Conservation (phyloP, 768 basidiomycete genomes). For the Podaxis mareebaensis region DNA sequence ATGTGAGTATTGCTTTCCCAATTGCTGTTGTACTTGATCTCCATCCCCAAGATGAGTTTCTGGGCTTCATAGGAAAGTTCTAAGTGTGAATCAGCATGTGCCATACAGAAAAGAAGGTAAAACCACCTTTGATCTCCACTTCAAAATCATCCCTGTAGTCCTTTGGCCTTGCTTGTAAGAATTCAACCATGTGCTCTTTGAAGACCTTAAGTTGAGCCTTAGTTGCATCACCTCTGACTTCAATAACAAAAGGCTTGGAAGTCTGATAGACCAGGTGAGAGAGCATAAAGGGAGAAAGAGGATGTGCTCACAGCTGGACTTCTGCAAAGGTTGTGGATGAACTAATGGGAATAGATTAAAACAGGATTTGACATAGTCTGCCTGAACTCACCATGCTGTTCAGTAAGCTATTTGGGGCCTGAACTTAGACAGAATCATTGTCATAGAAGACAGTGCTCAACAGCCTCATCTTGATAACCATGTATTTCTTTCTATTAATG, state of each 20-base stretch:
- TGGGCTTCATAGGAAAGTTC: neutral
- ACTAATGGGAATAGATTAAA: neutral
- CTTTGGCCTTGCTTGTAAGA: neutral
- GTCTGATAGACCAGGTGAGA: neutral
- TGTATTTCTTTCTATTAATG: constrained; percentile 6
- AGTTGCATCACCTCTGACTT: neutral
- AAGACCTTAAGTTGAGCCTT: neutral
- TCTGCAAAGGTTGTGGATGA: constrained; percentile 9
- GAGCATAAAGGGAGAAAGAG: neutral
- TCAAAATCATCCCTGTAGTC: constrained; percentile 11
- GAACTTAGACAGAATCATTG: neutral
- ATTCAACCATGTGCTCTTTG: neutral
- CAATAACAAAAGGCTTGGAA: neutral
- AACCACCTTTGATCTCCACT: constrained; percentile 4
- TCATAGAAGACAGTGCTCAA: constrained; percentile 11
- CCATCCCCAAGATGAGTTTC: neutral
- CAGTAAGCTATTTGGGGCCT: constrained; percentile 11
- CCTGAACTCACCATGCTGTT: neutral
- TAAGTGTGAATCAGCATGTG: neutral
- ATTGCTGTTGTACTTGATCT: constrained; percentile 9
- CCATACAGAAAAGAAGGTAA: no score
- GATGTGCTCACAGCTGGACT: constrained; percentile 5
- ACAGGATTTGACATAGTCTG: neutral
- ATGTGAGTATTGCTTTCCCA: neutral
- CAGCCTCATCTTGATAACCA: constrained; percentile 2